phyloP scores from a whole-genome alignment of 2,329 filamentous ascomycete species.

The Ophiocordyceps unilateralis region DNA sequence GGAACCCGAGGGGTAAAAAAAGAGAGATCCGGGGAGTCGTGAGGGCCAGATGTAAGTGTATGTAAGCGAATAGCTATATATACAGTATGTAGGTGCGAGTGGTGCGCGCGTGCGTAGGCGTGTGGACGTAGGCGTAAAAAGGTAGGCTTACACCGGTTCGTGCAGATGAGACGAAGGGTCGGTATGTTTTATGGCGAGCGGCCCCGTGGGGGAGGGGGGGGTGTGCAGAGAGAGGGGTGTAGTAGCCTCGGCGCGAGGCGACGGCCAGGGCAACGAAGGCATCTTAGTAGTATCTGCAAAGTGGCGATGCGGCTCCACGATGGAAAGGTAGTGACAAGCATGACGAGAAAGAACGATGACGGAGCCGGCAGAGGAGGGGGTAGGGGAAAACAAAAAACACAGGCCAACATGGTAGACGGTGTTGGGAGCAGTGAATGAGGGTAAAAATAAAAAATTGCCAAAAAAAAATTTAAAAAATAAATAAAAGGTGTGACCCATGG shows the following conservation, averaged over 20 bases:
- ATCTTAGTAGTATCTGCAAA: background rate
- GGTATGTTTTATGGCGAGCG: too few species aligned
- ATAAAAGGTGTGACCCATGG: conserved; percentile 43
- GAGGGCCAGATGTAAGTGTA: too few species aligned
- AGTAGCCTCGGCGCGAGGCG: too few species aligned
- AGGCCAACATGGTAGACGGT: too few species aligned
- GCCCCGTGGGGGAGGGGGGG: conserved; percentile 15
- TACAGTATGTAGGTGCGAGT: background rate
- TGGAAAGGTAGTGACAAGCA: too few species aligned
- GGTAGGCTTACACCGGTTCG: conserved; percentile 8
- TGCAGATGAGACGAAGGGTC: conserved; percentile 27
- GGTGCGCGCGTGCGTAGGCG: background rate
- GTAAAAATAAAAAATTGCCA: too few species aligned
- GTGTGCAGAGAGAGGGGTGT: conserved; percentile 17
- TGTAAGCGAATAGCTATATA: background rate
- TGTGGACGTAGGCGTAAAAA: background rate
- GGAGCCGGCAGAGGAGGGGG: conserved; percentile 21
- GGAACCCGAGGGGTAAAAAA: too few species aligned
- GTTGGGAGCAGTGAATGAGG: too few species aligned
- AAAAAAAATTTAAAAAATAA: background rate
- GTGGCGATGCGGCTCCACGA: background rate
- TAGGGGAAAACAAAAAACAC: too few species aligned
- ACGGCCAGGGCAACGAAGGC: too few species aligned
- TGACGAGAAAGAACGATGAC: conserved; percentile 11
- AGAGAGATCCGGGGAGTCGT: background rate